Conservation (phyloP, 768 basidiomycete species). For the Hirschioporus abietinus region DNA sequence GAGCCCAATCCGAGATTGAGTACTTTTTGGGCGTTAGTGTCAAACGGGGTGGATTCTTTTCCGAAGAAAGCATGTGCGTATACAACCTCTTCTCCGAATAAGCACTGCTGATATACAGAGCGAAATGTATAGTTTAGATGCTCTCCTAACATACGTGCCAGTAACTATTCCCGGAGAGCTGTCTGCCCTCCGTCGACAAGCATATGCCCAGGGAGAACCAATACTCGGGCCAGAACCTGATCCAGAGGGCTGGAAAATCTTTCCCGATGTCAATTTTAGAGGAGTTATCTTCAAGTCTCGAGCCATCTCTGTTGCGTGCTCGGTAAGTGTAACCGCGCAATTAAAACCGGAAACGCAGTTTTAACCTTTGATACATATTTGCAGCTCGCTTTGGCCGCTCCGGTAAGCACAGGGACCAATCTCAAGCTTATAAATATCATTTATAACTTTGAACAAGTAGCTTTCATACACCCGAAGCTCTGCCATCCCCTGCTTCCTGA, state of each 20-base stretch:
- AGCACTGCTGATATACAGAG: too few relatives aligned
- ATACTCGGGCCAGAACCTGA: constrained; percentile 35
- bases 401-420: constrained; percentile 22
- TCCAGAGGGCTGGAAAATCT: constrained; percentile 34
- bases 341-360: not conserved
- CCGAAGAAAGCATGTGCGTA: not conserved
- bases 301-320: constrained; percentile 24
- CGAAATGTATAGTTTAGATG: not conserved
- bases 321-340: constrained; percentile 20
- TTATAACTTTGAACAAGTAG: constrained; percentile 21
- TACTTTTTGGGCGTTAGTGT: constrained; percentile 48
- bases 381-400: constrained; percentile 47
- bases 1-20: constrained; percentile 50
- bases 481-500: constrained; percentile 43
- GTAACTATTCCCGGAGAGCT: constrained; percentile 28
- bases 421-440: not conserved
- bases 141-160: constrained; percentile 26
- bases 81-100: too few relatives aligned
- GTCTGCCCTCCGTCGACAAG: constrained; percentile 30
- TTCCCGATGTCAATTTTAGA: constrained; percentile 24
- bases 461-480: constrained; percentile 46
- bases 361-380: not conserved
- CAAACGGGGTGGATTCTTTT: constrained; percentile 36
- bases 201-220: constrained; percentile 27
- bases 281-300: constrained; percentile 32